These are phyloP conservation scores for Isoetes engelmannii DNA, from an alignment of 83 land plant species.

Conservation along the genomic window DNA sequence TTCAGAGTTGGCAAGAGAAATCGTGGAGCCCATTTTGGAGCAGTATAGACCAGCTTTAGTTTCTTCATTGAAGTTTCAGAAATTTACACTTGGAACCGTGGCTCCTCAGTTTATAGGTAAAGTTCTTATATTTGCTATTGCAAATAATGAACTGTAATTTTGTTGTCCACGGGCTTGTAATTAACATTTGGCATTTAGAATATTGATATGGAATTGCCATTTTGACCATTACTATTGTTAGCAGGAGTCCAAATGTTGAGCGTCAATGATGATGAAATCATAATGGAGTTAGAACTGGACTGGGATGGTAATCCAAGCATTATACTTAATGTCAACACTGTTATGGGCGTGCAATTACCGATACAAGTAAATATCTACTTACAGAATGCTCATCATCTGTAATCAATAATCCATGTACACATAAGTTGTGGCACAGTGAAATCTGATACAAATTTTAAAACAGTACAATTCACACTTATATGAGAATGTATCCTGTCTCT, in stretches of 20 bases:
- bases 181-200: not conserved
- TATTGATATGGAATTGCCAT: not conserved
- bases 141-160: not conserved
- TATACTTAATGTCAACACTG: slow-evolving; percentile 58
- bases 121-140: not conserved
- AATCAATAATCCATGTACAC: too few relatives aligned
- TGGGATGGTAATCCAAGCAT: slow-evolving; percentile 97
- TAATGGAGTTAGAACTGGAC: slow-evolving; percentile 77
- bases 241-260: slow-evolving; percentile 66
- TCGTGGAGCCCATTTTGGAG: slow-evolving; percentile 70
- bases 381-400: too few relatives aligned
- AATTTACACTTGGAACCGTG: slow-evolving; percentile 83
- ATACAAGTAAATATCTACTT: too few relatives aligned
- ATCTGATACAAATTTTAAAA: too few relatives aligned
- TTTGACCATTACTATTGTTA: slow-evolving; percentile 6
- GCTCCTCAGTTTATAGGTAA: slow-evolving; percentile 92
- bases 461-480: too few relatives aligned
- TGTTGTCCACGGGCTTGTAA: not conserved
- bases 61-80: slow-evolving; percentile 55
- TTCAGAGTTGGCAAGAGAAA: slow-evolving; percentile 53
- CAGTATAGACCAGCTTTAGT: slow-evolving; percentile 59
- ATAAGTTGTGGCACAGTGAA: too few relatives aligned
- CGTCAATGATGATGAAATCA: slow-evolving; percentile 41
- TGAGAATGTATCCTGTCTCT: too few relatives aligned
- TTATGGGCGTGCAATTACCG: slow-evolving; percentile 62